A percentile compares a stretch with the other conserved stretches of the same genome.
Conservation (phyloP, 192 early-diverging fungal species). For the Backusella psychrophila region DNA sequence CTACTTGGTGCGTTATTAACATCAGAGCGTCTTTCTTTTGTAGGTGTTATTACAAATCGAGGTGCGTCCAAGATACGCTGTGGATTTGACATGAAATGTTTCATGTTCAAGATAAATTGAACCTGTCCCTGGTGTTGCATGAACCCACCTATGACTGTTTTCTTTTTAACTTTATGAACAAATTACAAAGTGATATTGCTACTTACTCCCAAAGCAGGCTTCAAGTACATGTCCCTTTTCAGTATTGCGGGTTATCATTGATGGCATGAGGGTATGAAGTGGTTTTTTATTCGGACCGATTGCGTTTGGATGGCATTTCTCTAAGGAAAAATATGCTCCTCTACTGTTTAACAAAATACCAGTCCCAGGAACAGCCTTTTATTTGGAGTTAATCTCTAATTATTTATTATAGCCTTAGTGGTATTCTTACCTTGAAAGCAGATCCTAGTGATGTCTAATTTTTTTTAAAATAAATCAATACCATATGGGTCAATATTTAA, state of each 20-base stretch:
- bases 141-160: conserved; percentile 67
- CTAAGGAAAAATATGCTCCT: conserved; percentile 62
- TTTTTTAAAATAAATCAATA: conserved; percentile 66
- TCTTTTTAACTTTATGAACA: neutral
- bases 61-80: conserved; percentile 69
- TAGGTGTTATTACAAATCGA: conserved; percentile 56
- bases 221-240: conserved; percentile 34
- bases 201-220: conserved; percentile 44
- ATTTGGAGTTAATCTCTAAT: conserved; percentile 9
- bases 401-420: too few relatives aligned
- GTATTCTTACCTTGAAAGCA: conserved; percentile 39
- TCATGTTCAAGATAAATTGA: conserved; percentile 69
- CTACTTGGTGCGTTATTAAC: neutral
- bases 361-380: conserved; percentile 46
- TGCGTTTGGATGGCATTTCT: conserved; percentile 56
- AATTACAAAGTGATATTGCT: neutral
- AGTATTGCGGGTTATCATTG: conserved; percentile 49
- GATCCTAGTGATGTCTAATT: conserved; percentile 55
- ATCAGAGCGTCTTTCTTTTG: conserved; percentile 17
- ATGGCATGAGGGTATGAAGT: conserved; percentile 78
- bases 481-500: conserved; percentile 51
- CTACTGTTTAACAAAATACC: conserved; percentile 70
- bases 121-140: conserved; percentile 86
- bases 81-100: conserved; percentile 52
- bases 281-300: conserved; percentile 68